Percentiles rank a stretch among this genome's conserved stretches.
phyloP scores from a whole-genome alignment of 208 protist genomes.

The Trypanosoma avium region DNA sequence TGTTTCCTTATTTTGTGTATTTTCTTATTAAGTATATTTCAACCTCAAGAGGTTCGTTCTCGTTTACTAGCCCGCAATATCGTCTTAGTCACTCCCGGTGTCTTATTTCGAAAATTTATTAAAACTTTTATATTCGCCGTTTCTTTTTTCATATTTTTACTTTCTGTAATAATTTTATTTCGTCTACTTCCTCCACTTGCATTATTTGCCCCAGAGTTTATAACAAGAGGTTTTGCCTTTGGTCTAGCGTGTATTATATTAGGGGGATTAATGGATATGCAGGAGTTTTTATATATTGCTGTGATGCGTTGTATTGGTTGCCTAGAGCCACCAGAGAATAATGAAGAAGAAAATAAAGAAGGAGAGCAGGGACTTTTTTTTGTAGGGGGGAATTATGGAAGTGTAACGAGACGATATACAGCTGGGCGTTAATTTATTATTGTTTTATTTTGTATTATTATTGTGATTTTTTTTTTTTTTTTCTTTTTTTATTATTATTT shows the following conservation, averaged over 20 bases:
- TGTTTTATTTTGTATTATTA: background rate
- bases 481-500: background rate
- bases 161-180: conserved; percentile 21
- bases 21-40: conserved; percentile 23
- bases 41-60: conserved; percentile 28
- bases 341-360: conserved; percentile 26
- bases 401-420: background rate
- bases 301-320: conserved; percentile 58
- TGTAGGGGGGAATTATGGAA: background rate
- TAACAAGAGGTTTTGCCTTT: conserved; percentile 38
- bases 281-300: conserved; percentile 64
- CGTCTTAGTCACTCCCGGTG: conserved; percentile 44
- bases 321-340: conserved; percentile 28
- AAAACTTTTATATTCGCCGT: conserved; percentile 55
- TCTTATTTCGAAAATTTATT: conserved; percentile 67
- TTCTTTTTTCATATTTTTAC: conserved; percentile 34
- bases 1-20: conserved; percentile 24
- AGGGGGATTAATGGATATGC: conserved; percentile 74
- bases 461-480: background rate
- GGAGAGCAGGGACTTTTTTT: conserved; percentile 2
- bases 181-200: conserved; percentile 23
- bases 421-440: no score
- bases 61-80: conserved; percentile 46
- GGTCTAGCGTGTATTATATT: conserved; percentile 55
- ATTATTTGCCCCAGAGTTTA: conserved; percentile 30